A percentile compares a stretch with the other conserved stretches of the same genome.
phyloP scores from a whole-genome alignment of 2,329 filamentous ascomycete genomes.

The Cadophora luteo-olivacea region DNA sequence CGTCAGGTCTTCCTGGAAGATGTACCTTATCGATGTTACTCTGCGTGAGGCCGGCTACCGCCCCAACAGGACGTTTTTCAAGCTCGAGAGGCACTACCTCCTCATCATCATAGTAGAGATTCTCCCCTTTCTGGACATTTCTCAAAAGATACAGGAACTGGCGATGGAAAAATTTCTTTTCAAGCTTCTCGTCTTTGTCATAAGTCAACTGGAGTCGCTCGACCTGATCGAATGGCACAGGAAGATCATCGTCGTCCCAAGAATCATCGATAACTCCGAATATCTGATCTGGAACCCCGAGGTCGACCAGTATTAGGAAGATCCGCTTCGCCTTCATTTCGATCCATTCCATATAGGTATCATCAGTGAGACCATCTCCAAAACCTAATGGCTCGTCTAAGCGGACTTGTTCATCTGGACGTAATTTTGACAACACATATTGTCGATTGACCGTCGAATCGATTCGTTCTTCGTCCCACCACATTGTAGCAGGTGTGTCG shows the following conservation, averaged over 20 bases:
- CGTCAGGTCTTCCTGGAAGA: constrained; percentile 65
- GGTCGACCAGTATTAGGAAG: constrained; percentile 74
- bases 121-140: constrained; percentile 64
- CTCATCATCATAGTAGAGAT: constrained; percentile 68
- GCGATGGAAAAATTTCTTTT: constrained; percentile 71
- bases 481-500: constrained; percentile 50
- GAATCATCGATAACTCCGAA: constrained; percentile 77
- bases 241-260: constrained; percentile 79
- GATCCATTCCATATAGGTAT: constrained; percentile 83
- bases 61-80: constrained; percentile 59
- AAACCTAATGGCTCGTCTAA: constrained; percentile 70
- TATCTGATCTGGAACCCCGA: constrained; percentile 75
- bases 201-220: constrained; percentile 66
- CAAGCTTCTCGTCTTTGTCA: constrained; percentile 65
- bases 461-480: constrained; percentile 77
- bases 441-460: constrained; percentile 71
- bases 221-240: constrained; percentile 70
- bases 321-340: constrained; percentile 70
- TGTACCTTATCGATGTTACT: constrained; percentile 63
- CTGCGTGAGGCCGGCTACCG: constrained; percentile 48
- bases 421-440: constrained; percentile 70
- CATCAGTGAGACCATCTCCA: constrained; percentile 69
- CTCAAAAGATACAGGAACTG: constrained; percentile 76
- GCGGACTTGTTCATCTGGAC: constrained; percentile 65
- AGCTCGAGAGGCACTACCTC: constrained; percentile 75